These are phyloP conservation scores for Haematococcus sp. DNA, from an alignment of 139 green algal genomes.

Conservation along the genomic window DNA sequence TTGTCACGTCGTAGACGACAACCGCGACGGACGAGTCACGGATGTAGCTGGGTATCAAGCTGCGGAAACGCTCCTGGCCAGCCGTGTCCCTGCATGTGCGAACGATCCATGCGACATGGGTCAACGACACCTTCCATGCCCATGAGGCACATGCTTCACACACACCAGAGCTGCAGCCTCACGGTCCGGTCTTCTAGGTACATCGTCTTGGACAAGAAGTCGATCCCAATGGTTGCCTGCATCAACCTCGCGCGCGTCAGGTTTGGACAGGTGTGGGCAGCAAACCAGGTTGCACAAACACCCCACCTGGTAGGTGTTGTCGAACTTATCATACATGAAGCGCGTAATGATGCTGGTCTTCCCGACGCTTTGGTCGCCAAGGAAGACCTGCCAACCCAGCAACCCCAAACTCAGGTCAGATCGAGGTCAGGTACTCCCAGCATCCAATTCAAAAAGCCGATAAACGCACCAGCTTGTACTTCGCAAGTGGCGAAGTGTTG, in stretches of 20 bases:
- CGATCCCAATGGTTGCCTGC: slow-evolving; percentile 98
- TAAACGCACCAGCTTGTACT: slow-evolving; percentile 94
- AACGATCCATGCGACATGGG: neutral
- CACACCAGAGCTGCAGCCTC: slow-evolving; percentile 95
- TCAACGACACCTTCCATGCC: neutral
- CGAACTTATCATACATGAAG: slow-evolving; percentile 99
- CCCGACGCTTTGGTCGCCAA: slow-evolving; percentile 88
- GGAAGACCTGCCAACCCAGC: slow-evolving; percentile 69
- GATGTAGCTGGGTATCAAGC: slow-evolving; percentile 98
- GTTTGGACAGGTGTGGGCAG: neutral
- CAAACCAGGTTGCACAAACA: neutral
- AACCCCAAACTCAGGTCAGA: neutral
- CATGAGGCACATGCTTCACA: neutral
- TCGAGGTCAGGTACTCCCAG: neutral
- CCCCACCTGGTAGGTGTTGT: slow-evolving; percentile 95
- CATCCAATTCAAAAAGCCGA: neutral
- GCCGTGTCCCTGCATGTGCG: slow-evolving; percentile 87
- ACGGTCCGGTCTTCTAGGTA: slow-evolving; percentile 99
- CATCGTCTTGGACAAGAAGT: slow-evolving; percentile 99
- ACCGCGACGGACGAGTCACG: slow-evolving; percentile 96
- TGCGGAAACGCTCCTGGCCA: slow-evolving; percentile 96
- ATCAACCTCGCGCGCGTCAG: neutral
- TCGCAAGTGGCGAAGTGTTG: slow-evolving; percentile 78
- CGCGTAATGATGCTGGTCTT: slow-evolving; percentile 99
- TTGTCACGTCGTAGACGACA: slow-evolving; percentile 98